Evolutionary conservation across 2,329 filamentous ascomycete genomes (phyloP), one percentile per base, ranked within the genome.

Genomic region (Cladophialophora bantiana): DNA sequence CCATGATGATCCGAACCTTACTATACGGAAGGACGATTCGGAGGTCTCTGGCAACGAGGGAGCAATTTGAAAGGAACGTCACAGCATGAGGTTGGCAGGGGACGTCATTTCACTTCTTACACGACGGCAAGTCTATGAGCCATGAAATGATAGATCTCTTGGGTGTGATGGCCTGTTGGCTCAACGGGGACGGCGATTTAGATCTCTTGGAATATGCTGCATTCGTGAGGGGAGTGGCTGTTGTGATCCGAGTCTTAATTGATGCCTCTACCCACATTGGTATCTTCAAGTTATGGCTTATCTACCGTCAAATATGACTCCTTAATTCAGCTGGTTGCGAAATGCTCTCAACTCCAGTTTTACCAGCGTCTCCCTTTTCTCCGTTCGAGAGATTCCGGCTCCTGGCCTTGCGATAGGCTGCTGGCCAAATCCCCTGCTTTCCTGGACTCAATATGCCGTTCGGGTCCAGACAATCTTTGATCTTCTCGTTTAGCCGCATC

Each of bases 371-470:
- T 13, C 36, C 36, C 36, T 40, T 40, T 9, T 40, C 36, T 12
- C 36, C 12, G 13, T 13, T 40, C 36, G 36, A 40, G 36, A 40
- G 10, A 12, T 40, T 13, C 9, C 3, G 36, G 4, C 12, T 40
- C 36, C 10, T 40, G 10, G 36, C 36, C 36, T 40, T 40, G 12
- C 36, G 36, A 13, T 40, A 40, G 7, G 9, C 36, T 40, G 36
- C 36, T 10, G 67, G 67, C 81, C 80, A 83, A 15, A 83, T 78
- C 0, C 81, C 82, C 65, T 80, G 80, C 67, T 80, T 80, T 0
- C 82, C 82, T 4, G 81, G 82, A 7, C 80, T 79, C 59, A 83
- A 67, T 62, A 83, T 83, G 0, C 81, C 81, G 65, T 82, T 83
- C 1, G 82, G 81, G 74, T 83, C 81, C 15, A 83, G 62, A 1